Evolutionary conservation across 805 yeast species (phyloP), one percentile per base, ranked within the genome.

Genomic region (Lachancea sp.): DNA sequence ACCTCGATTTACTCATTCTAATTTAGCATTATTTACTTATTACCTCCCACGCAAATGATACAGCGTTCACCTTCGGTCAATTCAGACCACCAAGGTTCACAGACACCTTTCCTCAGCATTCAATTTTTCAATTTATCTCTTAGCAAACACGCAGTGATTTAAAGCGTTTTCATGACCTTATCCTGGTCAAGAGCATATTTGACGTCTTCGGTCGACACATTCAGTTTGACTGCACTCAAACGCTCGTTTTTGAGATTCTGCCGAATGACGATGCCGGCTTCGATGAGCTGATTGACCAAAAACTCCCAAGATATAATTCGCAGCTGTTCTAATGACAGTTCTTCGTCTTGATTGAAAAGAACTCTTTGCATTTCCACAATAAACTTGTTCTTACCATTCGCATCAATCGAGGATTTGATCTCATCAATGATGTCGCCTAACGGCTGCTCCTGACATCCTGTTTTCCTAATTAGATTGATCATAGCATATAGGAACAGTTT

Each of bases 351-450:
- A 27, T 69, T 59, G 20, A 65, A 66, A 25, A 63, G 47, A 15
- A 62, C 57, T 10, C 65, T 56, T 18, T 62, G 57, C n/a, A 67
- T 63, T 3, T 61, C 68, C 32, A 56, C 39, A 10, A 60, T 48
- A 48, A 53, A 54, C 41, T 57, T 50, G 29, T 63, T 42, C 50
- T 54, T 56, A 38, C 62, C 57, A 38, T 69, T 71, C 9, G 74
- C 56, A 49, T 75, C 67, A 13, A 75, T 68, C 4, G 81, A 62
- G 36, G 75, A 75, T 45, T 74, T 76, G 59, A 85, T 71, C 57
- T 89, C 96, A 58, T 87, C 95, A 20, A 86, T 71, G 1, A 90
- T 71, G 50, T 85, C 93, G 19, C 91, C 91, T 35, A 89, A 57
- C 0, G 80, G 60, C 47, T 79, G 79, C 51, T 88, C 96, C 1